phyloP scores from a whole-genome alignment of 257 asterid genomes.

The Capsicum rhomboideum region DNA sequence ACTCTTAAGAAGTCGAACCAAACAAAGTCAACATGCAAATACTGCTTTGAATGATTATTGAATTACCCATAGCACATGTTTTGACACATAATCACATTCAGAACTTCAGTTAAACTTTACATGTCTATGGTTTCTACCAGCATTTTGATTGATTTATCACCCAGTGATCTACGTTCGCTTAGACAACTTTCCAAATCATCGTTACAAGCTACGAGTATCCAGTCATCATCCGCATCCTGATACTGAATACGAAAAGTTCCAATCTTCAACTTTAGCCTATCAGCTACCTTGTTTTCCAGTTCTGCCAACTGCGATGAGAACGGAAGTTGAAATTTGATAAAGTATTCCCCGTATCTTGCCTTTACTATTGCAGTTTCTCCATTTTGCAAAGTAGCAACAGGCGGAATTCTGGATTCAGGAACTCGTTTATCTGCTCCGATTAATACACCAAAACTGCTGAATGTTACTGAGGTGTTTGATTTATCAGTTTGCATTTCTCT shows the following conservation, averaged over 20 bases:
- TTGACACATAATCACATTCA: no score
- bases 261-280: no score
- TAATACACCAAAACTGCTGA: no score
- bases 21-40: no score
- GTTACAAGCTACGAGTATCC: not conserved
- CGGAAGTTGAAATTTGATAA: constrained; percentile 10
- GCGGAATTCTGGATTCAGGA: constrained; percentile 33
- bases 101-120: not conserved
- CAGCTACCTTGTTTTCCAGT: not conserved
- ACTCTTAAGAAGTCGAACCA: no score
- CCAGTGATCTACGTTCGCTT: not conserved
- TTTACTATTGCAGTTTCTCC: constrained; percentile 46
- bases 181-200: not conserved
- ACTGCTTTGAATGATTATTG: no score
- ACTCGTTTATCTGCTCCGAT: constrained; percentile 24
- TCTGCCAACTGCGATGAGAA: not conserved
- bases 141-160: not conserved
- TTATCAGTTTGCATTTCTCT: not conserved
- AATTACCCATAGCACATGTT: no score
- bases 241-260: not conserved
- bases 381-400: constrained; percentile 31
- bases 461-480: not conserved
- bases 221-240: not conserved
- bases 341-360: constrained; percentile 10
- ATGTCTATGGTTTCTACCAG: not conserved